A percentile compares a stretch with the other conserved stretches of the same genome.
Evolutionary conservation across 768 basidiomycete genomes (phyloP).

Genomic region (Macrolepiota dolichaula): DNA sequence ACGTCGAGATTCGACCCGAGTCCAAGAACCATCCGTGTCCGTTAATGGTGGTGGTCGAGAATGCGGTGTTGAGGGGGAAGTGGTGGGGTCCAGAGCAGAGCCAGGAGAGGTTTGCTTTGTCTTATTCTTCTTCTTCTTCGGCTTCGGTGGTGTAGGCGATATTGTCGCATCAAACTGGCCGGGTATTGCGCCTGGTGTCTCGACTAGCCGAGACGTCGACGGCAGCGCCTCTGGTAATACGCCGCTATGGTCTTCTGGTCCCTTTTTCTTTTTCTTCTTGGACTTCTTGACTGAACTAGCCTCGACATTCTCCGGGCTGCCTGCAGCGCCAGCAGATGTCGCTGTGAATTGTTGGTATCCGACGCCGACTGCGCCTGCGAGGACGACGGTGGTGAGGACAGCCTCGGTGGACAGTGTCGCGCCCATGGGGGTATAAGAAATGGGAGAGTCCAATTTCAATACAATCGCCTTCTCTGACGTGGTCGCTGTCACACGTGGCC

Average conservation of each 20-base stretch:
- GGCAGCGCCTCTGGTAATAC: neutral
- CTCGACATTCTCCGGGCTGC: conserved; percentile 2
- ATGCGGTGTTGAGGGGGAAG: neutral
- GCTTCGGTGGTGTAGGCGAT: neutral
- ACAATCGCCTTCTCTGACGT: conserved; percentile 1
- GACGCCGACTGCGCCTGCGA: conserved; percentile 38
- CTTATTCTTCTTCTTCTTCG: conserved; percentile 14
- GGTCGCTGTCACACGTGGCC: conserved; percentile 8
- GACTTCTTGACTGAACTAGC: conserved; percentile 23
- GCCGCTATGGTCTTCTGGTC: conserved; percentile 7
- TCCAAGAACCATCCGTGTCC: conserved; percentile 67
- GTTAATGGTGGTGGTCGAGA: conserved; percentile 27
- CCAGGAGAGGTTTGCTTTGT: neutral
- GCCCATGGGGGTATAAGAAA: conserved; percentile 30
- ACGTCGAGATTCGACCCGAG: conserved; percentile 57
- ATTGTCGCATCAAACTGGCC: conserved; percentile 3
- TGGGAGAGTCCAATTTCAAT: neutral
- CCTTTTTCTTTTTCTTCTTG: conserved; percentile 47
- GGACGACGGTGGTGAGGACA: conserved; percentile 32
- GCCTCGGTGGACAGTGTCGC: conserved; percentile 38
- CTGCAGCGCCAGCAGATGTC: conserved; percentile 7
- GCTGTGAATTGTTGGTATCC: conserved; percentile 30
- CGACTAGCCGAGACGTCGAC: conserved; percentile 4
- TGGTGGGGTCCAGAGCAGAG: neutral
- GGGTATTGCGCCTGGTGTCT: conserved; percentile 10